Evolutionary conservation across 441 rosid species (phyloP), one percentile per base, ranked within the genome.

Genomic region (Populus trichocarpa): DNA sequence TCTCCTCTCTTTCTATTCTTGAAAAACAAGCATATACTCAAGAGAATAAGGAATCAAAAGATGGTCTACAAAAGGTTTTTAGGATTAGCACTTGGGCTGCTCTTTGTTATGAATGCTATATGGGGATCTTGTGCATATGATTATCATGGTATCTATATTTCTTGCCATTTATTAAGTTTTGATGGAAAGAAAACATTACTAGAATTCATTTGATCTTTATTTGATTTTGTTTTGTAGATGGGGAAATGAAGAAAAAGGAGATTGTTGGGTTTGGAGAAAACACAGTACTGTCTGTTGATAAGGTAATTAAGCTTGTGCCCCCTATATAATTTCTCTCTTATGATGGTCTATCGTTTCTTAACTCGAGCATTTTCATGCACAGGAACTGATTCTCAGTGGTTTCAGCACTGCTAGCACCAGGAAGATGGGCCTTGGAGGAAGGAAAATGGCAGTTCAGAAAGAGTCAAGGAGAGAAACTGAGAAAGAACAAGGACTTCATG

Each of bases 61-160:
- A 84, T 84, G 90, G 75, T 72, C 76, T 68, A 71, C 73, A 70
- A 78, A 70, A 85, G 84, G 73, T 78, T 78, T 71, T 38, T 77
- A 67, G 40, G 71, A 23, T 59, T 82, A 26, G n/a, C 72, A 4
- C 26, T 86, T 6, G 80, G 79, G 79, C 74, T 85, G 40, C 77
- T 86, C 77, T 78, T 78, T 69, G 73, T 83, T 61, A 30, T 80
- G 73, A 83, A 80, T 78, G 79, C 79, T 71, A 26, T 83, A 10
- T 61, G 70, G 3, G 75, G 70, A 80, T 78, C 80, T 75, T 65
- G 67, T 36, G 85, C 85, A 50, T 70, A 79, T 67, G 72, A n/a
- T 76, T 59, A 78, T 70, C 79, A 72, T 78, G 89, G 89, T 88
- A 85, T 6, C 35, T 38, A 38, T 46, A 8, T 33, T 69, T 67